phyloP scores from a whole-genome alignment of 73 alveolate genomes.

The Stentor roeselii region DNA sequence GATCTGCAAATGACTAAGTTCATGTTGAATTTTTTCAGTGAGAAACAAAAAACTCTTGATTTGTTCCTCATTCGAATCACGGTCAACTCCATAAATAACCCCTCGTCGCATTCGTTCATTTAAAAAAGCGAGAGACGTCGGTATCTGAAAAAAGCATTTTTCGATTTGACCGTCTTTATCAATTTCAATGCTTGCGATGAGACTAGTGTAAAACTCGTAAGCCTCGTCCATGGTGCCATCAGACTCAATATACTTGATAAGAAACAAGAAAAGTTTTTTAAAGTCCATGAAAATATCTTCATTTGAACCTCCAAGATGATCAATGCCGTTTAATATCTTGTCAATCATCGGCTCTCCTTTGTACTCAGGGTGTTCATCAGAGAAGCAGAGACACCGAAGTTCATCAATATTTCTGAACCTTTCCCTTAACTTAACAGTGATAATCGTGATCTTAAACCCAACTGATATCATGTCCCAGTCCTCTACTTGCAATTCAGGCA shows the following conservation, averaged over 20 bases:
- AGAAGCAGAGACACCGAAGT: not conserved
- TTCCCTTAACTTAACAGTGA: not conserved
- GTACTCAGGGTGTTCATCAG: not conserved
- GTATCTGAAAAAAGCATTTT: conserved; percentile 12
- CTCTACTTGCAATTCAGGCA: not conserved
- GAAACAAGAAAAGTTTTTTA: not conserved
- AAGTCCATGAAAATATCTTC: not conserved
- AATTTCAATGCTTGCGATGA: conserved; percentile 20
- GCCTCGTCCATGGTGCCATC: not conserved
- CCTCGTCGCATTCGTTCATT: not conserved
- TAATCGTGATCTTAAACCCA: conserved; percentile 2
- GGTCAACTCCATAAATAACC: not conserved
- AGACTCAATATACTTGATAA: not conserved
- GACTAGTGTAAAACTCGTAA: not conserved
- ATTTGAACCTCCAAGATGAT: not conserved
- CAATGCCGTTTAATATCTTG: not conserved
- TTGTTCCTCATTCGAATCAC: conserved; percentile 8
- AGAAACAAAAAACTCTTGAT: not conserved
- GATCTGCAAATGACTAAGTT: not conserved
- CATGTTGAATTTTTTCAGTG: not conserved
- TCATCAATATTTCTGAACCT: not conserved
- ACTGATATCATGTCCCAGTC: not conserved
- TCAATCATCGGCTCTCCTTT: not conserved
- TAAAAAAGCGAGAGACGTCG: not conserved
- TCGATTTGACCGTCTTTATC: conserved; percentile 25